Evolutionary conservation across 495 filamentous ascomycete species (phyloP).

Genomic region (Daldinia childiae): DNA sequence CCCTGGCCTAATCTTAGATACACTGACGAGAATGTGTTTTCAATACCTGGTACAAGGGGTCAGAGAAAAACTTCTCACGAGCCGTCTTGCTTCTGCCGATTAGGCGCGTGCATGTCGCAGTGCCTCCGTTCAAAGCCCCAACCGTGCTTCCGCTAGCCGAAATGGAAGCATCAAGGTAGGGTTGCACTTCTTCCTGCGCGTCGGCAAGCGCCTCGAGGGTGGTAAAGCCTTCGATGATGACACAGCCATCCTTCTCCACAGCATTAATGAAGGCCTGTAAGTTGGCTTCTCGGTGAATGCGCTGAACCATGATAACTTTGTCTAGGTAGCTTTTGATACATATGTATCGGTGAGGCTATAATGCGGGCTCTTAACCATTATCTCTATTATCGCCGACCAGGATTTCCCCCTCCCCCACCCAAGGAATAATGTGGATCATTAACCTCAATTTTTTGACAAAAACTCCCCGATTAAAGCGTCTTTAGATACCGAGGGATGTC

Average conservation of each 20-base stretch:
- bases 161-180: conserved; percentile 16
- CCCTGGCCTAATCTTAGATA: not conserved
- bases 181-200: conserved; percentile 35
- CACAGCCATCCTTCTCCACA: conserved; percentile 32
- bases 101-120: conserved; percentile 27
- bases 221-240: conserved; percentile 43
- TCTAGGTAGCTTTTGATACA: too few species aligned
- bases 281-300: not conserved
- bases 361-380: too few species aligned
- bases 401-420: too few species aligned
- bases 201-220: conserved; percentile 21
- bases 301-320: conserved; percentile 4
- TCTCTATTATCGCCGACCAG: too few species aligned
- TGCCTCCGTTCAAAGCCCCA: conserved; percentile 4
- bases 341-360: too few species aligned
- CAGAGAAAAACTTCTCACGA: conserved; percentile 41
- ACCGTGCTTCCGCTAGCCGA: conserved; percentile 9
- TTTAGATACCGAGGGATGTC: too few species aligned
- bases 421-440: too few species aligned
- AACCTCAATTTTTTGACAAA: too few species aligned
- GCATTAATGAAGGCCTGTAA: conserved; percentile 29
- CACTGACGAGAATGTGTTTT: not conserved
- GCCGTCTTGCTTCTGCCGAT: conserved; percentile 27
- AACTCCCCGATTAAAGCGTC: too few species aligned
- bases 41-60: conserved; percentile 23